Evolutionary conservation across 805 yeast genomes (phyloP).

Genomic region (Sungouiozyma ichnusensis): DNA sequence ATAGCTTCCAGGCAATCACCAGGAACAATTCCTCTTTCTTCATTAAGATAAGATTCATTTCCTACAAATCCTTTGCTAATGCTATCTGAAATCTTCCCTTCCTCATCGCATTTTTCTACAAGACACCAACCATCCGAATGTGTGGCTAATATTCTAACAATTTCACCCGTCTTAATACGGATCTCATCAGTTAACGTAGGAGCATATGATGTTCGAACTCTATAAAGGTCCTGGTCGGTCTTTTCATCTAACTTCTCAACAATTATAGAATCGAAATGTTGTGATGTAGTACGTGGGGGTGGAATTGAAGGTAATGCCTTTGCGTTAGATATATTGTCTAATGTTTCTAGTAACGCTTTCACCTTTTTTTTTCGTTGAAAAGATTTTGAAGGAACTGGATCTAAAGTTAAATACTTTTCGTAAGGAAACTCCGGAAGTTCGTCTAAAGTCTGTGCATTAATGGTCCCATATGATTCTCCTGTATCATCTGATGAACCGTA

Average conservation of each 20-base stretch:
- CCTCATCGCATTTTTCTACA: slow-evolving; percentile 27
- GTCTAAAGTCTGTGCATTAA: slow-evolving; percentile 6
- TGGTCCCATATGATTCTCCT: slow-evolving; percentile 8
- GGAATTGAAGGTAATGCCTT: slow-evolving; percentile 3
- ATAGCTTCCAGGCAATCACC: slow-evolving; percentile 29
- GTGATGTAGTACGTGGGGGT: neutral
- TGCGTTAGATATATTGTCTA: neutral
- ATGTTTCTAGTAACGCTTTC: neutral
- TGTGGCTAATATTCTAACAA: slow-evolving; percentile 28
- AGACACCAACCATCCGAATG: slow-evolving; percentile 39
- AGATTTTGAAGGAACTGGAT: neutral
- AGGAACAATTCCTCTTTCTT: slow-evolving; percentile 34
- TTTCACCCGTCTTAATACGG: slow-evolving; percentile 24
- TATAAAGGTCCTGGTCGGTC: slow-evolving; percentile 7
- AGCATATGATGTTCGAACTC: slow-evolving; percentile 18
- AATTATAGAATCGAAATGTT: neutral
- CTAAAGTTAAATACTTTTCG: neutral
- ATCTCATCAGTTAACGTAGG: slow-evolving; percentile 32
- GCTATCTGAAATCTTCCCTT: slow-evolving; percentile 10
- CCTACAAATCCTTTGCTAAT: neutral
- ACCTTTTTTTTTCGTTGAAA: neutral
- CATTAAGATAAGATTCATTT: slow-evolving; percentile 26
- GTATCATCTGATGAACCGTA: neutral
- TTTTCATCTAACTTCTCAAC: slow-evolving; percentile 1
- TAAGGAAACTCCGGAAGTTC: neutral